phyloP scores from a whole-genome alignment of 169 alveolate species.

The Plasmodium relictum region DNA sequence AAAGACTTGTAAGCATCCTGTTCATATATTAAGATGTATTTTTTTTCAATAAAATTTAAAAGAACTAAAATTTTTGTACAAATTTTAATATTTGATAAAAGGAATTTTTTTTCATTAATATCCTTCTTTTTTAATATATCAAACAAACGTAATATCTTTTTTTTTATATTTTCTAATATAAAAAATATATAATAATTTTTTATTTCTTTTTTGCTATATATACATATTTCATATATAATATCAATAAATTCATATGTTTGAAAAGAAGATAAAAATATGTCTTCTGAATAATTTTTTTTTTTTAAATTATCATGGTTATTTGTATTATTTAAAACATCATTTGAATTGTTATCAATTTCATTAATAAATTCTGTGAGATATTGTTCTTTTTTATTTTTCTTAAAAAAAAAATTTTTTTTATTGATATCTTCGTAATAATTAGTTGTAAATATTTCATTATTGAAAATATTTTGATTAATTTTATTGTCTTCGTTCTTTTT shows the following conservation, averaged over 20 bases:
- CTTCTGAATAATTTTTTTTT: neutral
- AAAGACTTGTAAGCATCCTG: slow-evolving; percentile 31
- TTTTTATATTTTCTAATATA: slow-evolving; percentile 54
- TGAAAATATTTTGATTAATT: neutral
- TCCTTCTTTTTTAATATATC: slow-evolving; percentile 29
- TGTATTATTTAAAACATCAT: neutral
- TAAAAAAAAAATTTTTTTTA: neutral
- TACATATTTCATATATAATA: slow-evolving; percentile 58
- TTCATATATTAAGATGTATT: slow-evolving; percentile 50
- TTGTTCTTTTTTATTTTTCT: neutral
- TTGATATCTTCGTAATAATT: neutral
- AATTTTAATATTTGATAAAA: slow-evolving; percentile 40
- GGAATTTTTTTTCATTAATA: slow-evolving; percentile 6
- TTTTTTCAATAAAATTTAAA: slow-evolving; percentile 38
- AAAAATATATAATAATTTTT: slow-evolving; percentile 45
- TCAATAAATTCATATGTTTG: slow-evolving; percentile 57
- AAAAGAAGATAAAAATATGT: slow-evolving; percentile 15
- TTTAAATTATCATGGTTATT: neutral
- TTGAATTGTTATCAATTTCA: no score
- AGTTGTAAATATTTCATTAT: neutral
- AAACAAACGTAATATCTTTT: slow-evolving; percentile 7
- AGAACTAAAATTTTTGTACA: slow-evolving; percentile 29
- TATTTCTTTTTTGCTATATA: slow-evolving; percentile 71
- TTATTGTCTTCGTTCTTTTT: neutral
- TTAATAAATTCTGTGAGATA: no score